These are phyloP conservation scores for Solanum acaule DNA, from an alignment of 257 asterid species.

Conservation along the genomic window DNA sequence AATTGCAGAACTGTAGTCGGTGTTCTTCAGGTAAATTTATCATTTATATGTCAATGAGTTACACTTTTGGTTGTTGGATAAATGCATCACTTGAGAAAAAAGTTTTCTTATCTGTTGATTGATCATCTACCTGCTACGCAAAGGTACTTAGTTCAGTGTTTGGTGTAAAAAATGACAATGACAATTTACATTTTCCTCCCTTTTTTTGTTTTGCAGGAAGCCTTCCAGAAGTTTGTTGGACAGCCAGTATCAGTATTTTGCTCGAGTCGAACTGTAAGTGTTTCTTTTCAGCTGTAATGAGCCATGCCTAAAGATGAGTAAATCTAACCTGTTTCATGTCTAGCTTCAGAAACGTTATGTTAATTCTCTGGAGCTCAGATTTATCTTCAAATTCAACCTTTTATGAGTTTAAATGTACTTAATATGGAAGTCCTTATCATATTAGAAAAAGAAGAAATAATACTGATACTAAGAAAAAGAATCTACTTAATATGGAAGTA, in stretches of 20 bases:
- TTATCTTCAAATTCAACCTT: neutral
- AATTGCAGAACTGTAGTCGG: slow-evolving; percentile 74
- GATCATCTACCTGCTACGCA: neutral
- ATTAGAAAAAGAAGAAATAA: neutral
- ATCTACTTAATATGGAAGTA: neutral
- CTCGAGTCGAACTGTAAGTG: slow-evolving; percentile 89
- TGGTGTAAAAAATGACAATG: neutral
- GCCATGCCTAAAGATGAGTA: neutral
- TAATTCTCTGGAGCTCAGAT: neutral
- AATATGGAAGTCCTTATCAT: neutral
- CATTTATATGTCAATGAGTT: neutral
- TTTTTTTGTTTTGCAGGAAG: slow-evolving; percentile 35
- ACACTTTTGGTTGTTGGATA: neutral
- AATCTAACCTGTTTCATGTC: neutral
- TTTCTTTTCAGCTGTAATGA: neutral
- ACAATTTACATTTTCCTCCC: neutral
- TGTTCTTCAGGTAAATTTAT: slow-evolving; percentile 50
- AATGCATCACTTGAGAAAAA: neutral
- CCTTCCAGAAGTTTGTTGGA: slow-evolving; percentile 67
- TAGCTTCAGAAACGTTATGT: neutral
- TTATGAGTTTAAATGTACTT: neutral
- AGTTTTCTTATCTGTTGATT: neutral
- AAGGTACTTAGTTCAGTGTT: neutral
- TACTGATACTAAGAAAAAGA: neutral
- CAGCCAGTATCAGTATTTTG: slow-evolving; percentile 77